Evolutionary conservation across 108 stramenopile species (phyloP).

Genomic region (Aurantiochytrium sp.): DNA sequence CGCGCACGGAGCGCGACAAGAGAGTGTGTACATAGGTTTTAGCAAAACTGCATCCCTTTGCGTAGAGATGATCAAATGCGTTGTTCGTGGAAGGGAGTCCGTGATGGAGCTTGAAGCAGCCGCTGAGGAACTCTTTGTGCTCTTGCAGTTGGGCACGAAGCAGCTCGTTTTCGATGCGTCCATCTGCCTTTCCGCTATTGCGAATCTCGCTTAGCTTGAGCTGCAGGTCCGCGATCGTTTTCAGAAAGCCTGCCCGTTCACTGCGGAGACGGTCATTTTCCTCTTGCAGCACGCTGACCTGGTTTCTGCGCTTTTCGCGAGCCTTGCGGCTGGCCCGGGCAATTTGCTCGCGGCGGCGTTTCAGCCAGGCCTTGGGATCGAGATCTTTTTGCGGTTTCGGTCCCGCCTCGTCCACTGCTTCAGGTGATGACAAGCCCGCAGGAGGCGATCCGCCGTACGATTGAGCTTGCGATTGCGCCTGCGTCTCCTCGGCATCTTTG

Average conservation of each 20-base stretch:
- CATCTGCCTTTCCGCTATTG: background rate
- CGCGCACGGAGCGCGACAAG: background rate
- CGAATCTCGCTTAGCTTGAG: background rate
- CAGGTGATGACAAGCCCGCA: too few relatives aligned
- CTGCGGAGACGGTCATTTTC: background rate
- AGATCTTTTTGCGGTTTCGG: background rate
- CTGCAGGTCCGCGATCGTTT: constrained; percentile 5
- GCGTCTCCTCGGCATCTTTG: too few relatives aligned
- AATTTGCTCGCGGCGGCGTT: constrained; percentile 16
- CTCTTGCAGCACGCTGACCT: background rate
- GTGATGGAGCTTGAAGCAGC: background rate
- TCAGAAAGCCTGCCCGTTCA: background rate
- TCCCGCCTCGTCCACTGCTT: too few relatives aligned
- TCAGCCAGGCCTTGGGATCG: background rate
- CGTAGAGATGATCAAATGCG: background rate
- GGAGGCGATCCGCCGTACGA: too few relatives aligned
- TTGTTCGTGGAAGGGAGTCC: background rate
- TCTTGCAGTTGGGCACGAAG: background rate
- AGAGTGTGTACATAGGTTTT: background rate
- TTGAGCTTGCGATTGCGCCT: too few relatives aligned
- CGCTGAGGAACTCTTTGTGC: constrained; percentile 6
- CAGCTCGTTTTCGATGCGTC: background rate
- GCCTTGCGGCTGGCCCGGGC: constrained; percentile 12
- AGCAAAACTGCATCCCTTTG: background rate
- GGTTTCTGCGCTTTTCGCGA: background rate